Evolutionary conservation across 345 rosid species (phyloP).

Genomic region (Abelmoschus esculentus): DNA sequence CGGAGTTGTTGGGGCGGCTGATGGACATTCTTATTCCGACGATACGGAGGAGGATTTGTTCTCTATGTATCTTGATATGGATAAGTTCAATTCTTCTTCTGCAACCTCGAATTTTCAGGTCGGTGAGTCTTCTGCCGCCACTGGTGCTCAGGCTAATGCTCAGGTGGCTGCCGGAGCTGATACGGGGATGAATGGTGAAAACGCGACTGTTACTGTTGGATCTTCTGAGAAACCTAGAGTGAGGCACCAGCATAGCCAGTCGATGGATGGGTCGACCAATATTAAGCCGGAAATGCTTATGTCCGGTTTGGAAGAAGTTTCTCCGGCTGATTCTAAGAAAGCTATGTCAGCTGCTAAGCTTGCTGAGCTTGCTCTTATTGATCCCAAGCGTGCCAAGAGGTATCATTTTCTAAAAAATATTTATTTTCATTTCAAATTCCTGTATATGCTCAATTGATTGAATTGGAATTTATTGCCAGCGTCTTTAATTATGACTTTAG

Average conservation of each 20-base stretch:
- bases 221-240: constrained; percentile 68
- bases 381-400: constrained; percentile 99
- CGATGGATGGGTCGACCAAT: constrained; percentile 80
- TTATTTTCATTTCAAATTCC: background rate
- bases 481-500: background rate
- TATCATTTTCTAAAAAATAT: constrained; percentile 12
- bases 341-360: constrained; percentile 90
- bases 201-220: constrained; percentile 24
- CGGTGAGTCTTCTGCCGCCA: constrained; percentile 42
- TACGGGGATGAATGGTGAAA: constrained; percentile 15
- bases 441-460: background rate
- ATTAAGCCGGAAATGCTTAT: constrained; percentile 80
- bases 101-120: constrained; percentile 63
- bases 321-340: constrained; percentile 60
- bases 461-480: background rate
- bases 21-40: constrained; percentile 71
- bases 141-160: constrained; percentile 10
- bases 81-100: constrained; percentile 69
- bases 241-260: constrained; percentile 90
- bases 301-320: constrained; percentile 53
- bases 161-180: constrained; percentile 12
- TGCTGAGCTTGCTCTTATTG: constrained; percentile 92
- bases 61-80: constrained; percentile 85
- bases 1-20: constrained; percentile 68
- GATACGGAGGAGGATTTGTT: constrained; percentile 67